These are phyloP conservation scores for Mollisia scopiformis DNA, from an alignment of 2,329 filamentous ascomycete genomes.

Conservation along the genomic window DNA sequence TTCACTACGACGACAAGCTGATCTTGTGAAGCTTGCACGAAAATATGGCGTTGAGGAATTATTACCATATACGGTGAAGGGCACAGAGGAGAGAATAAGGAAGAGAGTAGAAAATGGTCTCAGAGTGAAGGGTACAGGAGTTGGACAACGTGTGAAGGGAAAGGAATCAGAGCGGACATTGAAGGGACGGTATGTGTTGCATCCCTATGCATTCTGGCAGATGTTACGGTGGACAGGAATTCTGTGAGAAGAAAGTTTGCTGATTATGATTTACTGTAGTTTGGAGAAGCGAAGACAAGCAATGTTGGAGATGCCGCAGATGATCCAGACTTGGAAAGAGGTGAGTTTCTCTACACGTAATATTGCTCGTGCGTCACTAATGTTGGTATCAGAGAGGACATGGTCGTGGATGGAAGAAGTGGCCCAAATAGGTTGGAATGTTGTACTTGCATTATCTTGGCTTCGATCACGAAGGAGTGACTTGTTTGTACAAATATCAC, in stretches of 20 bases:
- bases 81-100: constrained; percentile 69
- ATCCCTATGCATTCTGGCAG: background rate
- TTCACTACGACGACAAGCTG: constrained; percentile 85
- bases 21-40: constrained; percentile 83
- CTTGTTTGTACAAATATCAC: constrained; percentile 29
- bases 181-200: constrained; percentile 64
- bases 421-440: constrained; percentile 55
- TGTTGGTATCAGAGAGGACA: constrained; percentile 60
- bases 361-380: constrained; percentile 38
- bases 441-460: background rate
- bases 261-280: constrained; percentile 44
- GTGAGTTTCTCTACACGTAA: constrained; percentile 51
- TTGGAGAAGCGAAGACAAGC: constrained; percentile 89
- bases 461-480: background rate
- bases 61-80: constrained; percentile 77
- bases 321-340: constrained; percentile 93
- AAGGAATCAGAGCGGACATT: constrained; percentile 89
- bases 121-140: constrained; percentile 88
- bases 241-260: constrained; percentile 7
- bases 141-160: constrained; percentile 92
- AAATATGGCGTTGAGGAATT: constrained; percentile 80
- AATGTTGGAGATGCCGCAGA: constrained; percentile 91
- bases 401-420: constrained; percentile 75
- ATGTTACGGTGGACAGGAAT: constrained; percentile 35
- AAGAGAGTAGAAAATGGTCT: constrained; percentile 78